Evolutionary conservation across 1,284 basidiomycete genomes (phyloP), one percentile per base, ranked within the genome.

Genomic region (Naganishia sp.): DNA sequence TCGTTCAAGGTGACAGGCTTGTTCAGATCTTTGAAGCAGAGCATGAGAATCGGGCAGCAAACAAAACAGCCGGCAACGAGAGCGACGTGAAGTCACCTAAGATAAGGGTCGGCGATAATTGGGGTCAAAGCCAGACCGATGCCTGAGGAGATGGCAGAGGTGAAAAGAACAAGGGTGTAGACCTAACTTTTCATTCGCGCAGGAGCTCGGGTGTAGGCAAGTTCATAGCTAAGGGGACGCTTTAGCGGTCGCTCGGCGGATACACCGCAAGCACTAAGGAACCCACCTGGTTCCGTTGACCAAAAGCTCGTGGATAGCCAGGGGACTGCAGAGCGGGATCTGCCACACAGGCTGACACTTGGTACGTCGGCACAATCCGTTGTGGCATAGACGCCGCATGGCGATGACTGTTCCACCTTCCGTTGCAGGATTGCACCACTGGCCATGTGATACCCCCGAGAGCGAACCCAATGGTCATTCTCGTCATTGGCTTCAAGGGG

Each of bases 241-340:
- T 21, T 21, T 21, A 21, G 21, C 21, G 21, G 21, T 21, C 21
- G 21, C 21, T 21, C 21, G 21, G 21, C 21, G 21, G 21, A 21
- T 21, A 21, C 21, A 21, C 21, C 21, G 21, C 21, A 21, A 21
- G 21, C 21, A 21, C 21, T 21, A 21, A 21, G 21, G 21, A 21
- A 21, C 21, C 21, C 21, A 21, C 21, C 21, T 77, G 25, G 81
- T 82, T 65, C 83, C 80, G 55, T 79, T 81, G 69, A 82, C 80
- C 52, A 84, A 81, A 44, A 83, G 73, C 72, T 83, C 83, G 21
- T 79, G 81, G 55, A 82, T 63, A 46, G 81, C 83, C 23, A 82
- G 80, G n/a, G 83, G 71, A 25, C 77, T 70, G 75, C 80, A 81
- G 11, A 81, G 73, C 7, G 81, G 81, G n/a, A 80, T 72, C 72